These are phyloP conservation scores for Dendrocalamus sinicus DNA, from an alignment of 176 grass and related monocot genomes.

Conservation along the genomic window DNA sequence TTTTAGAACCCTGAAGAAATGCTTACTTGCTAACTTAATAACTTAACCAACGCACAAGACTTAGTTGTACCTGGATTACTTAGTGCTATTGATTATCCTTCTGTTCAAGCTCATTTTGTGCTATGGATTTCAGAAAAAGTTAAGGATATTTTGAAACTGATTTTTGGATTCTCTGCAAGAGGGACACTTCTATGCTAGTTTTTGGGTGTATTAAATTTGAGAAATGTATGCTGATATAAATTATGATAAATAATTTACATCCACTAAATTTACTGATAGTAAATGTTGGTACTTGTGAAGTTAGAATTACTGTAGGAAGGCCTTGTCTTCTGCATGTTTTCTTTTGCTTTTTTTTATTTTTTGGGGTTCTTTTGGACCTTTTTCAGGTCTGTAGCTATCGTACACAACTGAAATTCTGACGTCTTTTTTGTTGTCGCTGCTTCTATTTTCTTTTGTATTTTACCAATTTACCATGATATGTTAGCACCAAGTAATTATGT, in stretches of 20 bases:
- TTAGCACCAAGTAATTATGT: constrained; percentile 13
- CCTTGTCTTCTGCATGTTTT: constrained; percentile 18
- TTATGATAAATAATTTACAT: constrained; percentile 14
- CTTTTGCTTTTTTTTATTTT: neutral
- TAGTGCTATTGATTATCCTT: constrained; percentile 4
- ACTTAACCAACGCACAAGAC: neutral
- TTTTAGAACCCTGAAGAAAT: neutral
- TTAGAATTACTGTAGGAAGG: constrained; percentile 21
- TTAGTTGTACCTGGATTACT: constrained; percentile 4
- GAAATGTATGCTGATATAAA: constrained; percentile 5
- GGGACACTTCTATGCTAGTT: constrained; percentile 10
- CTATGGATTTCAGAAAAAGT: neutral
- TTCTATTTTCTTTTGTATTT: constrained; percentile 24
- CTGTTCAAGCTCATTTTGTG: constrained; percentile 2
- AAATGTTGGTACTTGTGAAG: neutral
- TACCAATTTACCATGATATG: neutral
- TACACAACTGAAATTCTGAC: neutral
- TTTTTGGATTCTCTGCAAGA: neutral
- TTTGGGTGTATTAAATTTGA: neutral
- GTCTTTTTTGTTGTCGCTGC: neutral
- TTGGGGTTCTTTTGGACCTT: neutral
- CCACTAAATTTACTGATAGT: constrained; percentile 11
- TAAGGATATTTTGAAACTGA: neutral
- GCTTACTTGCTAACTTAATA: constrained; percentile 15
- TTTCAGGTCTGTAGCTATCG: constrained; percentile 20